Evolutionary conservation across 73 alveolate species (phyloP).

Genomic region (Paramecium biaurelia): DNA sequence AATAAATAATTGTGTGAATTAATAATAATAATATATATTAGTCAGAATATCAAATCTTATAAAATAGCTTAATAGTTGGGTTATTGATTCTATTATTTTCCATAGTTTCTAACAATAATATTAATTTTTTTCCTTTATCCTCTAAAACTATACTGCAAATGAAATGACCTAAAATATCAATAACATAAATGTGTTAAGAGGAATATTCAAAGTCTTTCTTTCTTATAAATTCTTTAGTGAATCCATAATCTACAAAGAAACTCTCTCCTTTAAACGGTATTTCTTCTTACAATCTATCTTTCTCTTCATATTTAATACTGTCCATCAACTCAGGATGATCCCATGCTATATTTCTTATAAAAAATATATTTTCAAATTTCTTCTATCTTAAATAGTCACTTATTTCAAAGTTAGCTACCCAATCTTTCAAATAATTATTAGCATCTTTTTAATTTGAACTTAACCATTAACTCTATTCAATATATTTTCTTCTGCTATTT

Average conservation of each 20-base stretch:
- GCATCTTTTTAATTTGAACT: not conserved
- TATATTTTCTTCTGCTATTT: not conserved
- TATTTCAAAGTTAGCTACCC: slow-evolving; percentile 41
- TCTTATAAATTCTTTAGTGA: not conserved
- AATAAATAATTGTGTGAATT: not conserved
- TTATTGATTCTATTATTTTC: not conserved
- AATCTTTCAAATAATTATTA: not conserved
- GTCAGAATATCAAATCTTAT: not conserved
- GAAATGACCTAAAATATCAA: slow-evolving; percentile 45
- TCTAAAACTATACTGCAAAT: not conserved
- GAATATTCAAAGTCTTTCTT: not conserved
- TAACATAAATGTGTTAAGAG: not conserved
- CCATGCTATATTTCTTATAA: not conserved
- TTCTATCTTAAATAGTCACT: not conserved
- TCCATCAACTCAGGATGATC: not conserved
- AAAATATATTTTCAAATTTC: not conserved
- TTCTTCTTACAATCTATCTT: not conserved
- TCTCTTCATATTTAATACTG: not conserved
- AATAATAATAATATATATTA: not conserved
- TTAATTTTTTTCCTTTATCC: not conserved
- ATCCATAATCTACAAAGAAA: not conserved
- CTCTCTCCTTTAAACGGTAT: not conserved
- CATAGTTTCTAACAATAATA: not conserved
- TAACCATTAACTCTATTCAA: not conserved
- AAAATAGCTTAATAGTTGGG: not conserved